Conservation (phyloP, 2,329 filamentous ascomycete species). For the Talaromyces atroroseus region DNA sequence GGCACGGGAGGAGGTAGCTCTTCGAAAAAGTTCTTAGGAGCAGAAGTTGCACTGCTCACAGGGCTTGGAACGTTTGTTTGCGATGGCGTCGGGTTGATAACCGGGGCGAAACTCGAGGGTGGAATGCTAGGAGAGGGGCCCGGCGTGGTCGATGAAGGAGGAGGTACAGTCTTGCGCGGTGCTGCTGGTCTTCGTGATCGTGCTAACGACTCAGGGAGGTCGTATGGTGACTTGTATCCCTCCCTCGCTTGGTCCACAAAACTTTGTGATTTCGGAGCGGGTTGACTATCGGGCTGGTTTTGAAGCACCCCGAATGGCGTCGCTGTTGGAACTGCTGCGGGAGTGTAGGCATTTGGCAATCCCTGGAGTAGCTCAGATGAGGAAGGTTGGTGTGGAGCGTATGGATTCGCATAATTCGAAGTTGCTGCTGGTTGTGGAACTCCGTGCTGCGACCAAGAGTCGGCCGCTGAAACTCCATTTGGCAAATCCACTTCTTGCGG, state of each 20-base stretch:
- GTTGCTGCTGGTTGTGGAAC: conserved; percentile 21
- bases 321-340: conserved; percentile 9
- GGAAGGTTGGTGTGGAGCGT: conserved; percentile 48
- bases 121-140: conserved; percentile 58
- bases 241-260: conserved; percentile 87
- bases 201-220: conserved; percentile 81
- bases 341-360: conserved; percentile 22
- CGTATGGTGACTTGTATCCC: conserved; percentile 90
- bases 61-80: conserved; percentile 17
- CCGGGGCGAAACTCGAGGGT: conserved; percentile 14
- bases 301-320: conserved; percentile 3
- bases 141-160: conserved; percentile 38
- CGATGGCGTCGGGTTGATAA: conserved; percentile 9
- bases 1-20: conserved; percentile 59
- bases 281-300: conserved; percentile 10
- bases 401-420: conserved; percentile 35
- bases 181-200: conserved; percentile 56
- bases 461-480: conserved; percentile 12
- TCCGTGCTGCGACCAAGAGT: conserved; percentile 15
- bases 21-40: conserved; percentile 63
- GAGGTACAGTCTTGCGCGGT: conserved; percentile 50
- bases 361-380: conserved; percentile 43
- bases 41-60: conserved; percentile 17
- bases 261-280: conserved; percentile 61
- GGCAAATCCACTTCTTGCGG: conserved; percentile 21